Evolutionary conservation across 805 yeast species (phyloP).

Genomic region (Ogataea populi-albae): DNA sequence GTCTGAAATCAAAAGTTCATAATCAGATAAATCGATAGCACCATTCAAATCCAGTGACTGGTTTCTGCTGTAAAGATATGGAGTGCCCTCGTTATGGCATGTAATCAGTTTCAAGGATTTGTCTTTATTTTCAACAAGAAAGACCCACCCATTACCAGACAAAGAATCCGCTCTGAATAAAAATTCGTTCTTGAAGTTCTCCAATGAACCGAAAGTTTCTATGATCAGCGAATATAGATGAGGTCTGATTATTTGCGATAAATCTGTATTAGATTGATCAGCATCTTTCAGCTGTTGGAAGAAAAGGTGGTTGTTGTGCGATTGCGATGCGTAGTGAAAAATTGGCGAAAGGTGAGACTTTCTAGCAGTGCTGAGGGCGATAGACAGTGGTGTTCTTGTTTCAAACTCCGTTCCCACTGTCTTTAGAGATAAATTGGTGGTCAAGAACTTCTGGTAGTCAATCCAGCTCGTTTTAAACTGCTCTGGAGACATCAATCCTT

Average conservation of each 20-base stretch:
- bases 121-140: slow-evolving; percentile 61
- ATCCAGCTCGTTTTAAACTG: slow-evolving; percentile 79
- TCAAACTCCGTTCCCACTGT: slow-evolving; percentile 82
- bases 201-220: slow-evolving; percentile 42
- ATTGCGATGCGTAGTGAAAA: slow-evolving; percentile 89
- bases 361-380: slow-evolving; percentile 62
- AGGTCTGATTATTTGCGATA: slow-evolving; percentile 21
- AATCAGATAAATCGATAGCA: slow-evolving; percentile 57
- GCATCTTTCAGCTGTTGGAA: slow-evolving; percentile 54
- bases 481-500: slow-evolving; percentile 58
- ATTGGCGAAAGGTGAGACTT: slow-evolving; percentile 61
- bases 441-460: slow-evolving; percentile 67
- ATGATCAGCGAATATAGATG: slow-evolving; percentile 33
- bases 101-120: slow-evolving; percentile 54
- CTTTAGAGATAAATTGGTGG: slow-evolving; percentile 56
- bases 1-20: slow-evolving; percentile 41
- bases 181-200: slow-evolving; percentile 49
- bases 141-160: slow-evolving; percentile 75
- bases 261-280: slow-evolving; percentile 13
- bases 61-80: slow-evolving; percentile 64
- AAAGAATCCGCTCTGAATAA: slow-evolving; percentile 48
- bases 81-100: slow-evolving; percentile 75
- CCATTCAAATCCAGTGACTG: slow-evolving; percentile 77
- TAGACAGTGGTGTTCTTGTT: slow-evolving; percentile 69
- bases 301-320: slow-evolving; percentile 88